These are phyloP conservation scores for Isoetes engelmannii DNA, from an alignment of 83 land plant species.

Conservation along the genomic window DNA sequence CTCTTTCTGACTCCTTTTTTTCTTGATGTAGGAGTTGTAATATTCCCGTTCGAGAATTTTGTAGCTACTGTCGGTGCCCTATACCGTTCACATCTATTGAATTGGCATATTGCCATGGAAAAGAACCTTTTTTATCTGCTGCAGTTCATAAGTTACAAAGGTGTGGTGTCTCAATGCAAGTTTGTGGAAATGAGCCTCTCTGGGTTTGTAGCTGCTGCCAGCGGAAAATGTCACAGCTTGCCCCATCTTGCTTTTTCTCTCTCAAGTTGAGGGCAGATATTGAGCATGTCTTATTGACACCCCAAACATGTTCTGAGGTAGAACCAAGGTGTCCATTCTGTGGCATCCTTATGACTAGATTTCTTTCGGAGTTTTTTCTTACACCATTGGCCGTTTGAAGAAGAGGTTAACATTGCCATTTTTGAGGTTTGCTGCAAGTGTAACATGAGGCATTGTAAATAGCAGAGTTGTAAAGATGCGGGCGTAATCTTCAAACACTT, in stretches of 20 bases:
- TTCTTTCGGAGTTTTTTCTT: conserved; percentile 26
- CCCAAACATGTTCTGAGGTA: not conserved
- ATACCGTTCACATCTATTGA: conserved; percentile 22
- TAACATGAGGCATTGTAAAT: too few relatives aligned
- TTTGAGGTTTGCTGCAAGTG: too few relatives aligned
- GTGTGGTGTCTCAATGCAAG: conserved; percentile 27
- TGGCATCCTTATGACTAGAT: conserved; percentile 24
- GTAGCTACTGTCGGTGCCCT: conserved; percentile 21
- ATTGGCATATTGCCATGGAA: conserved; percentile 16
- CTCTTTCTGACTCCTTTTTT: too few relatives aligned
- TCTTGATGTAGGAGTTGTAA: too few relatives aligned
- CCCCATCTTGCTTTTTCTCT: conserved; percentile 23
- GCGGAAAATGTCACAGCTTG: conserved; percentile 19
- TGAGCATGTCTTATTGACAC: conserved; percentile 1
- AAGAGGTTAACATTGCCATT: not conserved
- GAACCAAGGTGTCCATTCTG: conserved; percentile 26
- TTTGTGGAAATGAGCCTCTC: conserved; percentile 20
- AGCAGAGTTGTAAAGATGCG: too few relatives aligned
- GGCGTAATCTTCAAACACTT: too few relatives aligned
- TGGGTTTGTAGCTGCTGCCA: conserved; percentile 36
- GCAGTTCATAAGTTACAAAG: conserved; percentile 23
- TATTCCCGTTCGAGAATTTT: conserved; percentile 3
- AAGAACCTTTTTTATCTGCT: not conserved
- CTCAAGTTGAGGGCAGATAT: conserved; percentile 8
- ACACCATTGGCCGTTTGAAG: conserved; percentile 12